A percentile compares a stretch with the other conserved stretches of the same genome.
Evolutionary conservation across 805 yeast genomes (phyloP).

Genomic region (Wickerhamiella lipophila): DNA sequence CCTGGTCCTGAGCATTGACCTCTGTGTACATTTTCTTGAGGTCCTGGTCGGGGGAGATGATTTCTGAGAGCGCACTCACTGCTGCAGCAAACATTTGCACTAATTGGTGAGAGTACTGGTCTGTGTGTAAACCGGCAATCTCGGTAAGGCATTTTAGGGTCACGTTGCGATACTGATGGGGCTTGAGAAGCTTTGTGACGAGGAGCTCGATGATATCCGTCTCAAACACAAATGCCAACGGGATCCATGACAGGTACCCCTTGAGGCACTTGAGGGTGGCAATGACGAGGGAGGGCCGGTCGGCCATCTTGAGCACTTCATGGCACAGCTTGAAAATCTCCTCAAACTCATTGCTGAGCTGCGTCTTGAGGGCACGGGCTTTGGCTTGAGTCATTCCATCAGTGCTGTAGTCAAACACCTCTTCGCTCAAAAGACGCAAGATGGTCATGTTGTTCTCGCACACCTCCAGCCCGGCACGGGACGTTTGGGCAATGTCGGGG

Average conservation of each 20-base stretch:
- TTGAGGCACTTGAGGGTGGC: constrained; percentile 75
- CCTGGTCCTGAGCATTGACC: constrained; percentile 77
- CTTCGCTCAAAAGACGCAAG: constrained; percentile 78
- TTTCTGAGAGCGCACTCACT: constrained; percentile 51
- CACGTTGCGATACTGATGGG: constrained; percentile 67
- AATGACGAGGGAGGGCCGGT: constrained; percentile 67
- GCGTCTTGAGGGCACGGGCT: constrained; percentile 64
- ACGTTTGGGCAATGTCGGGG: constrained; percentile 79
- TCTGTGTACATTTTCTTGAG: constrained; percentile 56
- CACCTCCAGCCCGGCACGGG: constrained; percentile 75
- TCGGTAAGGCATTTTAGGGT: constrained; percentile 90
- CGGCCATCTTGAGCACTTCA: constrained; percentile 81
- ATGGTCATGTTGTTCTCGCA: constrained; percentile 97
- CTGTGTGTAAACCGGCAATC: constrained; percentile 55
- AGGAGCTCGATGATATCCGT: constrained; percentile 65
- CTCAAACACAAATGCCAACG: constrained; percentile 77
- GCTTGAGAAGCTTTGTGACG: constrained; percentile 61
- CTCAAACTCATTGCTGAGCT: constrained; percentile 81
- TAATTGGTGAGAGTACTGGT: constrained; percentile 43
- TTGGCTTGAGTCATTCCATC: constrained; percentile 96
- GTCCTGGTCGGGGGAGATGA: constrained; percentile 64
- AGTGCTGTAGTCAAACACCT: constrained; percentile 88
- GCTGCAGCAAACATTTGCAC: constrained; percentile 58
- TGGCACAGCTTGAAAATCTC: constrained; percentile 87
- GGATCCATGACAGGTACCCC: constrained; percentile 90